Conservation (phyloP, 148 eudicot genomes). For the Oxyria digyna region DNA sequence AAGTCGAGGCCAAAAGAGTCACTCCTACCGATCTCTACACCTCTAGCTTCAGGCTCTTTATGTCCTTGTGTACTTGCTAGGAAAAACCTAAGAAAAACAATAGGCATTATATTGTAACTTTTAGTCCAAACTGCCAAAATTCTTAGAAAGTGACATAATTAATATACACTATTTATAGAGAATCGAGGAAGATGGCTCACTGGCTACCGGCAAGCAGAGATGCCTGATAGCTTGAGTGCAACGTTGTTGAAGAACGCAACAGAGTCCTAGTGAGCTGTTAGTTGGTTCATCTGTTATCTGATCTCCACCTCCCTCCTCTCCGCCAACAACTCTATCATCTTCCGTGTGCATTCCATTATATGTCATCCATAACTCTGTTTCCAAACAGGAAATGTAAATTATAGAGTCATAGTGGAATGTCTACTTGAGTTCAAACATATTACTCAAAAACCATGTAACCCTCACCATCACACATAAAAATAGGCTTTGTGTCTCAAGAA, state of each 20-base stretch:
- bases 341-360: constrained; percentile 73
- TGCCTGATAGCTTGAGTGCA: constrained; percentile 87
- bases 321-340: constrained; percentile 39
- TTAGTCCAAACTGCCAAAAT: too few species aligned
- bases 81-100: too few species aligned
- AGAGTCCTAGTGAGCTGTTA: constrained; percentile 74
- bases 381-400: not conserved
- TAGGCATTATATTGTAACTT: too few species aligned
- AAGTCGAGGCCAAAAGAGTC: constrained; percentile 73
- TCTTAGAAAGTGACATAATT: too few species aligned
- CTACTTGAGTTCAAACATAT: too few species aligned
- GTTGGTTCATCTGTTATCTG: constrained; percentile 52
- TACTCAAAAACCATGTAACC: too few species aligned
- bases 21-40: constrained; percentile 63
- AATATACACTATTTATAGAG: too few species aligned
- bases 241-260: constrained; percentile 44
- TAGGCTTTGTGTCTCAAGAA: too few species aligned
- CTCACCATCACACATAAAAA: too few species aligned
- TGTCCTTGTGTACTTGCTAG: constrained; percentile 82
- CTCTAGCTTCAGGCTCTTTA: constrained; percentile 55
- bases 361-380: constrained; percentile 63
- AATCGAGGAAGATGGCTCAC: constrained; percentile 26
- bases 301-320: constrained; percentile 59
- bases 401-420: too few species aligned
- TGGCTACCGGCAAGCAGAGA: constrained; percentile 77